Percentiles rank a stretch among this genome's conserved stretches.
Conservation (phyloP, 2,329 filamentous ascomycete species). For the Penicillium nordicum region DNA sequence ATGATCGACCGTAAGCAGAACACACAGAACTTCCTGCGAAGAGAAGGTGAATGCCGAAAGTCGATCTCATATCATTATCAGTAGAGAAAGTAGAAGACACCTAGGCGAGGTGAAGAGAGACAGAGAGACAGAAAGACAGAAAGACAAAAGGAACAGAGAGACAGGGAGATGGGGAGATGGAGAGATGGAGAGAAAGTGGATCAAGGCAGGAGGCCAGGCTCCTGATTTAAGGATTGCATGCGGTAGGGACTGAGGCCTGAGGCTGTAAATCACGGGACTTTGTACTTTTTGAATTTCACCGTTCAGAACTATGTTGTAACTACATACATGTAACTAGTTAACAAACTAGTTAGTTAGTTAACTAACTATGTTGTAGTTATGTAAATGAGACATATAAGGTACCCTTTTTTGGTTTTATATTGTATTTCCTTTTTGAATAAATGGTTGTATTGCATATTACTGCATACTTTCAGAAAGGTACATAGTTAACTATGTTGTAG, state of each 20-base stretch:
- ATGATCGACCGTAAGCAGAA: background rate
- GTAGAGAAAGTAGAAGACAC: background rate
- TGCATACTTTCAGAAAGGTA: background rate
- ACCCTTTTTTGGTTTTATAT: too few relatives aligned
- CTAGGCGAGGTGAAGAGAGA: background rate
- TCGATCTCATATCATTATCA: conserved; percentile 1
- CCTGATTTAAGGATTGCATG: conserved; percentile 1
- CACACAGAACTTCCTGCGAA: background rate
- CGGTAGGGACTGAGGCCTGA: background rate
- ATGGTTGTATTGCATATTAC: background rate
- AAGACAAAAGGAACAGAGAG: too few relatives aligned
- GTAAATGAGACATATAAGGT: background rate
- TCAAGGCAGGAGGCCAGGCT: too few relatives aligned
- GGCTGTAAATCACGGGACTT: conserved; percentile 4
- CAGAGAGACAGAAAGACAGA: too few relatives aligned
- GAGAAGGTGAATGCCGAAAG: background rate
- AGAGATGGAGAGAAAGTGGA: background rate
- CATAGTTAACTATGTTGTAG: too few relatives aligned
- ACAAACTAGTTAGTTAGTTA: too few relatives aligned
- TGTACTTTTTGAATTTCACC: too few relatives aligned
- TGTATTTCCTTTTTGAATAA: background rate
- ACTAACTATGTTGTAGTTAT: too few relatives aligned
- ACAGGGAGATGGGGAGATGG: too few relatives aligned
- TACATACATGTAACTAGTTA: too few relatives aligned
- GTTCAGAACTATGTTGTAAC: too few relatives aligned